Evolutionary conservation across 2,329 filamentous ascomycete genomes (phyloP), one percentile per base, ranked within the genome.

Genomic region (Exutisphaerella laricina): DNA sequence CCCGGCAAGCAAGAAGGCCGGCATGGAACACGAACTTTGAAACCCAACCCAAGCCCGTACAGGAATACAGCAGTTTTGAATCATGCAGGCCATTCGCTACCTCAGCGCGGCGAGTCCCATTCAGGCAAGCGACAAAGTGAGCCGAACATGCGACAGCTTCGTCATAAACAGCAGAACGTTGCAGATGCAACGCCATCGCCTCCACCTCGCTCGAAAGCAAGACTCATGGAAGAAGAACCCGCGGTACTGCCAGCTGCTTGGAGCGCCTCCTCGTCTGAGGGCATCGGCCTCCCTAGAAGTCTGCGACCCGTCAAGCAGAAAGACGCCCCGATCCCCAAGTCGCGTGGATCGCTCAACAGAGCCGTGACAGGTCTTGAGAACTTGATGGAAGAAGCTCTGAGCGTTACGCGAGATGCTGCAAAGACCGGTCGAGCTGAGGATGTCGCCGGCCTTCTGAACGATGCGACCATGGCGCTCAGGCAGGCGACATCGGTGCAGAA

Each of bases 331-430:
- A 4, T 23, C 18, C 12, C 7, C 2, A 35, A n/a, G 5, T 21
- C 17, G 9, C 10, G n/a, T 32, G 26, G 32, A 22, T 37, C 43
- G 6, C 47, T 60, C 14, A 52, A 54, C 14, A 45, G 50, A 17
- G 61, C 67, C 7, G 64, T 70, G 4, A 61, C 61, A 20, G 63
- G 60, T 0, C 46, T 71, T 4, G 67, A 71, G 45, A 58, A 64
- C n/a, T 57, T 71, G 33, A 66, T 70, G 44, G 58, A 67, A 44
- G 63, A 70, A 42, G 68, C 68, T 1, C 54, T 66, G 9, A 43
- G 58, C 2, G 57, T 67, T 21, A 64, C 66, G 4, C 58, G 66
- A 29, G 53, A 62, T 28, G 59, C 60, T 2, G 51, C 58, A 5
- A 50, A 65, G 39, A 50, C 50, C 21, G 54, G 57, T 3, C 57